Evolutionary conservation across 164 flowering plant species (phyloP).

Genomic region (Taxillus chinensis): DNA sequence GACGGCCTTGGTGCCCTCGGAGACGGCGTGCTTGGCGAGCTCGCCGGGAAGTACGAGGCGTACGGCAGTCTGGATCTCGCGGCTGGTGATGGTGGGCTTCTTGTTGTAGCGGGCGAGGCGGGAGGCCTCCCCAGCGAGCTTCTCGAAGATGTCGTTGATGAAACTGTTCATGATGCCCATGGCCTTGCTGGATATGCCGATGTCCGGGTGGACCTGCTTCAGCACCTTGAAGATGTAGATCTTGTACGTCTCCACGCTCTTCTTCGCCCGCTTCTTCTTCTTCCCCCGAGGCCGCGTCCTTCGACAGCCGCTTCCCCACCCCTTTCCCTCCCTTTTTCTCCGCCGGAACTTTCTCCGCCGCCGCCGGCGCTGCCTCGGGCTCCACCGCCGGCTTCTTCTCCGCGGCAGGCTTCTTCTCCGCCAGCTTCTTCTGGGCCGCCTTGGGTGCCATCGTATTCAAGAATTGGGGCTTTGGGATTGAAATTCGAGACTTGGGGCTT

Average conservation of each 20-base stretch:
- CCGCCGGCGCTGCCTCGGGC: constrained; percentile 9
- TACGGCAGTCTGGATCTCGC: constrained; percentile 49
- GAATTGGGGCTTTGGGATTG: not conserved
- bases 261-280: constrained; percentile 25
- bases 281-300: constrained; percentile 14
- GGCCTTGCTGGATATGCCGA: constrained; percentile 34
- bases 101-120: constrained; percentile 38
- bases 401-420: not conserved
- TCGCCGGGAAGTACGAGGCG: constrained; percentile 44
- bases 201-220: constrained; percentile 30
- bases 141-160: constrained; percentile 32
- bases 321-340: constrained; percentile 19
- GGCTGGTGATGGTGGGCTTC: constrained; percentile 32
- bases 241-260: constrained; percentile 21
- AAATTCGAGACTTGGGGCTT: not conserved
- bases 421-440: constrained; percentile 23
- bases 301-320: constrained; percentile 24
- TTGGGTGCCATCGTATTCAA: constrained; percentile 11
- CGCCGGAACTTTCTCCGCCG: constrained; percentile 19
- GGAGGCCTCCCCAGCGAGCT: constrained; percentile 37
- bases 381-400: constrained; percentile 4
- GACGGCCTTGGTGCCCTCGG: constrained; percentile 47
- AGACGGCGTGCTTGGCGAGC: constrained; percentile 46
- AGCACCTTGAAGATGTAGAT: constrained; percentile 31
- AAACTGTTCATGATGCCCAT: constrained; percentile 40